Evolutionary conservation across 1,284 basidiomycete species (phyloP).

Genomic region (Malassezia furfur): DNA sequence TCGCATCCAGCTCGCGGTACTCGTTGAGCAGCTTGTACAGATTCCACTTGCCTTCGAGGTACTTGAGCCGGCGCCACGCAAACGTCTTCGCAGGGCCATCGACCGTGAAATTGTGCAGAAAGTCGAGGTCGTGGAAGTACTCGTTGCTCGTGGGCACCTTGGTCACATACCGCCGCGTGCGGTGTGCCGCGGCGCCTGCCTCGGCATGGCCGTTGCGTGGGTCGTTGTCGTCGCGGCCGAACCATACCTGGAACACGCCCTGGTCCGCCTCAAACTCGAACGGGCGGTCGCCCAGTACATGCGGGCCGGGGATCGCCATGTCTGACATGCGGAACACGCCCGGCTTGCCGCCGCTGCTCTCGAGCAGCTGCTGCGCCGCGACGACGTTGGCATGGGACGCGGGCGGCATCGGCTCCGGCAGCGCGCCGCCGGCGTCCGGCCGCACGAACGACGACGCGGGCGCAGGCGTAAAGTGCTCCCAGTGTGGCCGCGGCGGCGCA

Average conservation of each 20-base stretch:
- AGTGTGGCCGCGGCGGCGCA: constrained; percentile 44
- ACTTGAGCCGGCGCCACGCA: constrained; percentile 84
- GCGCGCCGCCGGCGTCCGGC: constrained; percentile 25
- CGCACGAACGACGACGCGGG: constrained; percentile 42
- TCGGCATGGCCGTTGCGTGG: not conserved
- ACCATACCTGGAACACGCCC: constrained; percentile 43
- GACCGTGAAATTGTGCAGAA: constrained; percentile 57
- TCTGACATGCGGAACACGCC: constrained; percentile 35
- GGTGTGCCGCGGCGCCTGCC: not conserved
- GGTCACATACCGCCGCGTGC: constrained; percentile 55
- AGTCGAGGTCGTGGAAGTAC: constrained; percentile 95
- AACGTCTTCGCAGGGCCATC: constrained; percentile 94
- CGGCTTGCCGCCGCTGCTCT: constrained; percentile 42
- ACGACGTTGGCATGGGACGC: constrained; percentile 42
- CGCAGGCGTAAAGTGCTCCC: constrained; percentile 46
- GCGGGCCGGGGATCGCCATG: constrained; percentile 27
- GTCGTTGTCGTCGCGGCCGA: not conserved
- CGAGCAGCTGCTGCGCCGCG: constrained; percentile 41
- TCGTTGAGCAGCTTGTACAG: constrained; percentile 90
- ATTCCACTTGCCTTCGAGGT: constrained; percentile 87
- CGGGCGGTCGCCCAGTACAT: constrained; percentile 20
- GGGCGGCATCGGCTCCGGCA: constrained; percentile 39
- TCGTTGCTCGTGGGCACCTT: constrained; percentile 77
- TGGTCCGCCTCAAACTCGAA: constrained; percentile 35
- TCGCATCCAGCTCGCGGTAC: constrained; percentile 84